These are phyloP conservation scores for Botrytis hyacinthi DNA, from an alignment of 2,329 filamentous ascomycete genomes.

Conservation along the genomic window DNA sequence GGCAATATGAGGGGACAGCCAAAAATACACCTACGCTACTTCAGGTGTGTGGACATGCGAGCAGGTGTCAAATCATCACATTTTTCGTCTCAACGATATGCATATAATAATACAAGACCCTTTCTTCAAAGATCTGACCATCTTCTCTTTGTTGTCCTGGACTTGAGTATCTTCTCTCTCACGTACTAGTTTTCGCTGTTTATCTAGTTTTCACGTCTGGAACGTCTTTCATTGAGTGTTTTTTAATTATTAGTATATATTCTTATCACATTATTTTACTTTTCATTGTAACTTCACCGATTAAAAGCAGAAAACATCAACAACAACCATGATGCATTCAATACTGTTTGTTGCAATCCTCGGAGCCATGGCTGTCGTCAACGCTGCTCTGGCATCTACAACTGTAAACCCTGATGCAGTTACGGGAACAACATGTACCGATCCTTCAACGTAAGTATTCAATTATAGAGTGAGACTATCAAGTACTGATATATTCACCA, in stretches of 20 bases:
- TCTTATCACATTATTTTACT: neutral
- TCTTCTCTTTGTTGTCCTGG: neutral
- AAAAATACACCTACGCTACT: neutral
- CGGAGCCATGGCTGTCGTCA: conserved; percentile 9
- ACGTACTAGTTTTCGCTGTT: neutral
- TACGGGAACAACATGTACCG: conserved; percentile 39
- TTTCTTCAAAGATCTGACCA: neutral
- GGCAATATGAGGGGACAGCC: neutral
- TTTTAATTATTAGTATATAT: neutral
- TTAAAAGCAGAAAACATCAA: neutral
- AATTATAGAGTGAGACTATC: neutral
- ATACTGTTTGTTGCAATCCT: neutral
- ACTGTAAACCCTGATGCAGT: conserved; percentile 37
- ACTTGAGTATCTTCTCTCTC: neutral
- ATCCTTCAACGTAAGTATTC: conserved; percentile 33
- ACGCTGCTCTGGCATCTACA: conserved; percentile 19
- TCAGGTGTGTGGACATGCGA: neutral
- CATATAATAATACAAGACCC: neutral
- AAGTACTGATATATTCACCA: conserved; percentile 19
- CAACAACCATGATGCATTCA: neutral
- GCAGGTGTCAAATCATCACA: neutral
- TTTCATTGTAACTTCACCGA: neutral
- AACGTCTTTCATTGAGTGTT: neutral
- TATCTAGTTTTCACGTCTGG: neutral
- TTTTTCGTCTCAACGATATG: neutral